Base-by-base conservation (phyloP, 495 filamentous ascomycete genomes). In the Rhypophila decipiens region DNA sequence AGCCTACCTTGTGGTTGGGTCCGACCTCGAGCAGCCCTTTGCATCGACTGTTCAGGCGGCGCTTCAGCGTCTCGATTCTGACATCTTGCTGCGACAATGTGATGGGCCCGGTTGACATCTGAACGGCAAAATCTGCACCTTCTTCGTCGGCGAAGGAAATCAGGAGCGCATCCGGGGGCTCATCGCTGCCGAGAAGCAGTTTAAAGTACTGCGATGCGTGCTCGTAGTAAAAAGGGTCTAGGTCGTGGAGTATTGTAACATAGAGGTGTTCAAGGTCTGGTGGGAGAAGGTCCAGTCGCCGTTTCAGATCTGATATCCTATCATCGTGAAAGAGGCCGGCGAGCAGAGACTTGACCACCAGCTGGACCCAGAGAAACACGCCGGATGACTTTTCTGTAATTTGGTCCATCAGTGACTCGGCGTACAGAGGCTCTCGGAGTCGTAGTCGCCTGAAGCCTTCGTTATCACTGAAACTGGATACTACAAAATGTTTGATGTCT, bases 341-440 rank as follows among this genome's bases (percentile, higher is more conserved):
- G 2, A 52, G 39, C 7, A 65, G 39, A 1, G 56, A 56, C 4
- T 24, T 22, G 3, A 65, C 58, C 3, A 67, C 62, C 5, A 67
- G 19, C 11, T 42, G 15, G 10, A 64, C 64, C 64, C 62, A 67
- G 0, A 65, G 52, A 38, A 67, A 65, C 0, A 67, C 62, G 5
- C 60, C 64, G 0, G 51, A 17, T 0, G 60, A 47, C 40, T 55
- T 59, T 10, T 42, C 19, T 10, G 51, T 46, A 7, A 65, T 46
- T 7, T 53, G 24, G 5, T 51, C 2, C 1, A 55, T 36, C 0
- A 64, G 51, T 2, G 27, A 5, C 4, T 48, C n/a, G 1, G 39
- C 35, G n/a, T 24, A 48, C 22, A 8, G 24, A 1, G 42, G 22
- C 5, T 57, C 39, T 2, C 19, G 27, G 1, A 1, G 2, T n/a